Evolutionary conservation across 805 yeast species (phyloP).

Genomic region (Candida coquimbonensis): DNA sequence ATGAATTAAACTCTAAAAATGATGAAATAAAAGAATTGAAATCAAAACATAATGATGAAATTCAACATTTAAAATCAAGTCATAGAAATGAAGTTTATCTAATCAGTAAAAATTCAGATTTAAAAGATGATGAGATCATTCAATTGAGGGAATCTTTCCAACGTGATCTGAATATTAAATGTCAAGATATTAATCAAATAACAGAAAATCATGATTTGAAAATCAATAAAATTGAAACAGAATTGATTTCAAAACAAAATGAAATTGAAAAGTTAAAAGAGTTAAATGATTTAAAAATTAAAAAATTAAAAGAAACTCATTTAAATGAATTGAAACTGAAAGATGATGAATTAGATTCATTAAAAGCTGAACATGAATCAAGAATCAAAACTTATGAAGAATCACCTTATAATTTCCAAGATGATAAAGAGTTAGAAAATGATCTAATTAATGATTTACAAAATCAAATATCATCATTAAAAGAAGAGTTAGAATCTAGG

Average conservation of each 20-base stretch:
- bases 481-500: too few relatives aligned
- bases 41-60: not conserved
- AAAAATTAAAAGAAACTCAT: not conserved
- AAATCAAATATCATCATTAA: too few relatives aligned
- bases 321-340: too few relatives aligned
- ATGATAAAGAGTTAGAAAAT: too few relatives aligned
- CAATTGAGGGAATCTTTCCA: too few relatives aligned
- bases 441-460: too few relatives aligned
- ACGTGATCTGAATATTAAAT: too few relatives aligned
- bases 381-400: too few relatives aligned
- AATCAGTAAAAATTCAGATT: not conserved
- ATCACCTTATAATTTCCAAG: too few relatives aligned
- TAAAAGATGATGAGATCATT: not conserved
- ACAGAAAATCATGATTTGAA: not conserved
- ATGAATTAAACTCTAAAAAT: not conserved
- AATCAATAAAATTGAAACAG: not conserved
- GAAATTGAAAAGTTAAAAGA: not conserved
- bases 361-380: too few relatives aligned
- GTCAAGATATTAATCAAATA: too few relatives aligned
- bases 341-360: too few relatives aligned
- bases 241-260: not conserved
- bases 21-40: not conserved
- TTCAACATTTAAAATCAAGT: not conserved
- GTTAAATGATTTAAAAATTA: not conserved
- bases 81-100: constrained; percentile 1